A percentile compares a stretch with the other conserved stretches of the same genome.
Evolutionary conservation across 371 early-diverging fungal species (phyloP).

Genomic region (Apophysomyces ossiformis): DNA sequence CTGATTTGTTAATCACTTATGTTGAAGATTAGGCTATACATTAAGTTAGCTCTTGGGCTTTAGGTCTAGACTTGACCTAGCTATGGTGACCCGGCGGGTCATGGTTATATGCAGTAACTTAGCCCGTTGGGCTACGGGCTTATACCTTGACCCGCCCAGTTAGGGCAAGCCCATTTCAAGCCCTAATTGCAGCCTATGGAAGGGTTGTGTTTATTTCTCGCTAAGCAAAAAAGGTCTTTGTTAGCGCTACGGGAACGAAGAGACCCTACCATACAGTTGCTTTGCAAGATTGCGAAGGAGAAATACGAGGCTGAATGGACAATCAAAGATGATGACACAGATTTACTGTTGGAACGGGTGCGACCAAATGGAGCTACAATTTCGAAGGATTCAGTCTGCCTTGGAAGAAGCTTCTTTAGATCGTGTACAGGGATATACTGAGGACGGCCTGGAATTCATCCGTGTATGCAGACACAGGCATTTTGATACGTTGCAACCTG

Average conservation of each 20-base stretch:
- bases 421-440: slow-evolving; percentile 1
- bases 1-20: too few species aligned
- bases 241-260: slow-evolving; percentile 1
- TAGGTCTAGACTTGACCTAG: too few species aligned
- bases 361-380: slow-evolving; percentile 1
- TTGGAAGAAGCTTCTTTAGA: too few species aligned
- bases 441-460: neutral
- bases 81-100: too few species aligned
- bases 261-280: slow-evolving; percentile 7
- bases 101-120: too few species aligned
- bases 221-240: slow-evolving; percentile 4
- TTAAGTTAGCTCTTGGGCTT: too few species aligned
- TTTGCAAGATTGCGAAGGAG: slow-evolving; percentile 6
- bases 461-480: slow-evolving; percentile 8
- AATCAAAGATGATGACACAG: slow-evolving; percentile 8
- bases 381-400: slow-evolving; percentile 7
- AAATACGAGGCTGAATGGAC: slow-evolving; percentile 7
- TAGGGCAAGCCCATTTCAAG: too few species aligned
- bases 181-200: slow-evolving; percentile 6
- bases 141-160: too few species aligned
- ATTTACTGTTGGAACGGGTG: slow-evolving; percentile 2
- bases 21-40: too few species aligned
- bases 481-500: slow-evolving; percentile 1
- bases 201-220: neutral
- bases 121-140: too few species aligned